Base-by-base conservation (phyloP, 345 rosid species). In the Trapa incisa region DNA sequence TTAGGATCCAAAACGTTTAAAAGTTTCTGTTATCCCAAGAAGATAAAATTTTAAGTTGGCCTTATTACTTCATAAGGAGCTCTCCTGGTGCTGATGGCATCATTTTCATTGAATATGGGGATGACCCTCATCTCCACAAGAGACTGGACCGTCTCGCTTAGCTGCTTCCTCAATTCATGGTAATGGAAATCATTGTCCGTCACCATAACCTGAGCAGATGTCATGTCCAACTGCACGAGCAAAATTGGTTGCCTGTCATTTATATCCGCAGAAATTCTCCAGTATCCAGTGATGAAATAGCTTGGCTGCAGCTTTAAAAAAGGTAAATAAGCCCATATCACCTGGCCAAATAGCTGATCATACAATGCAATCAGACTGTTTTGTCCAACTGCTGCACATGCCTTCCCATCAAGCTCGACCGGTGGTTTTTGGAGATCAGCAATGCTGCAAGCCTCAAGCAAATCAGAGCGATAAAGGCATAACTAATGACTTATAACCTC, bases 321-420 rank as follows among this genome's bases (percentile, higher is more conserved):
- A 35, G 47, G 4, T 3, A 61, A 35, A 5, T 16, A 29, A 8
- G 29, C 1, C 4, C 4, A 63, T 22, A 15, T 39, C 12, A 63
- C 88, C 96, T 94, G 93, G 70, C 81, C 78, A 56, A 94, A 94
- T 80, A 94, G 71, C 37, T 91, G 70, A 83, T 94, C 99, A 73
- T 91, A 94, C 63, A 91, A 79, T 73, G 99, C 92, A 97, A 94
- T 91, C 41, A 94, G 89, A 77, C 96, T 82, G 66, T 86, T 94
- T 75, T 94, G 99, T 73, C 99, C 99, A 70, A 94, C 99, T 72
- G 91, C 99, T 36, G 99, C 99, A 76, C 97, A 94, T 35, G 96
- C 99, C 81, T 94, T 94, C 65, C 99, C 99, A 76, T 87, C 91
- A 67, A 91, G 82, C 60, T 94, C 97, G 68, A 65, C 61, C 77